Base-by-base conservation (phyloP, 352 stramenopile species). In the Globisporangium uncinulatum region DNA sequence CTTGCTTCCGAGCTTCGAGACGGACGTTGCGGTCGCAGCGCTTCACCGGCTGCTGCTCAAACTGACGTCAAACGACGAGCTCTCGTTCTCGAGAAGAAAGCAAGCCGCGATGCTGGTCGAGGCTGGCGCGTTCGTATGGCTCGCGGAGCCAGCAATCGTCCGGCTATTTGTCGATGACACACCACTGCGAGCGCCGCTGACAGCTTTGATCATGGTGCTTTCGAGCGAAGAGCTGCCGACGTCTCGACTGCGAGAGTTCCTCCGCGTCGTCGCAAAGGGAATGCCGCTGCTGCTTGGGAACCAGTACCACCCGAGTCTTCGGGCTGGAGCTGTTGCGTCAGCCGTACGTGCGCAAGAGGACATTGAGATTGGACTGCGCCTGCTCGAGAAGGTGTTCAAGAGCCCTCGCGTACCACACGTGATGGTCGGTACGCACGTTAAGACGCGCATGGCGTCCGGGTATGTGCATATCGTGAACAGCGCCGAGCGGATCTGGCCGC, bases 401-500 rank as follows among this genome's bases (percentile, higher is more conserved):
- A 69, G 63, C 8, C 73, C 69, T 31, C 56, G 48, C 3, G 74
- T 91, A 14, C 74, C 79, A 0, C 75, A 89, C 55, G 69, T 78
- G 9, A 56, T 62, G 9, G 74, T 93, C 14, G 76, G 77, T 1
- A 86, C 80, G 13, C 73, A 79, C 21, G 71, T 83, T 31, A 65
- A 67, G 46, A 61, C 65, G 7, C 68, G 59, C 17, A 79, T 83
- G 65, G 76, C 73, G 34, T 81, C 76, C 11, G 67, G 73, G 32
- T 90, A 90, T 36, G 65, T 89, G 19, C 78, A 89, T 42, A 63
- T 89, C 53, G 71, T 86, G 14, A 87, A 86, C 44, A 76, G 60
- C 51, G 51, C 51, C 9, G 81, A 90, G 58, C 74, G 74, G 32
- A 37, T 73, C 10, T 94, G 83, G 83, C 83, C 83, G 29, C 76